phyloP scores from a whole-genome alignment of 2,329 filamentous ascomycete genomes.

The Pseudopithomyces maydicus region DNA sequence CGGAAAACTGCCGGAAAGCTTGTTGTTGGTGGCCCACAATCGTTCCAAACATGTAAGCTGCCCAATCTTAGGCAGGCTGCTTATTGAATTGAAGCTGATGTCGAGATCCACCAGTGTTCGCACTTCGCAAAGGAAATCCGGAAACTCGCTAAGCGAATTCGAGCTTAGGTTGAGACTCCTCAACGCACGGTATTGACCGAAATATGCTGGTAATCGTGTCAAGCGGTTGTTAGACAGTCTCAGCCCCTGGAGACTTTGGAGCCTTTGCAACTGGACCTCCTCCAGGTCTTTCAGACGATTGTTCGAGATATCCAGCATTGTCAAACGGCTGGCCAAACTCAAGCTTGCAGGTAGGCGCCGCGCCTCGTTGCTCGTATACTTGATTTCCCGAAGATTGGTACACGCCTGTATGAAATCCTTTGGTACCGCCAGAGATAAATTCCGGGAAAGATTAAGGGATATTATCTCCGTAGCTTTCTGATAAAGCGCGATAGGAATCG shows the following conservation, averaged over 20 bases:
- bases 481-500: slow-evolving; percentile 93
- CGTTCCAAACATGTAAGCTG: slow-evolving; percentile 80
- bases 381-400: slow-evolving; percentile 89
- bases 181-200: slow-evolving; percentile 77
- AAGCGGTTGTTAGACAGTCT: slow-evolving; percentile 94
- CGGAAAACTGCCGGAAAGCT: slow-evolving; percentile 76
- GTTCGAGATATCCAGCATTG: slow-evolving; percentile 92
- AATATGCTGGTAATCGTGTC: slow-evolving; percentile 77
- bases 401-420: slow-evolving; percentile 97
- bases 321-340: slow-evolving; percentile 78
- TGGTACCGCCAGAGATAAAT: slow-evolving; percentile 88
- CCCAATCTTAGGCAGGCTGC: slow-evolving; percentile 78
- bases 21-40: slow-evolving; percentile 95
- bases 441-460: slow-evolving; percentile 89
- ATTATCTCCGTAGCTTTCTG: slow-evolving; percentile 91
- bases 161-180: slow-evolving; percentile 91
- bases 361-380: slow-evolving; percentile 93
- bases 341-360: slow-evolving; percentile 84
- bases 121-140: slow-evolving; percentile 81
- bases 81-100: slow-evolving; percentile 94
- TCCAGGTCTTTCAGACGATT: slow-evolving; percentile 89
- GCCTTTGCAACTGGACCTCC: slow-evolving; percentile 76
- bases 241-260: slow-evolving; percentile 81
- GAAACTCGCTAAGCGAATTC: slow-evolving; percentile 86
- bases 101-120: slow-evolving; percentile 88